phyloP scores from a whole-genome alignment of 176 grass and related monocot species.

The Cocos nucifera region DNA sequence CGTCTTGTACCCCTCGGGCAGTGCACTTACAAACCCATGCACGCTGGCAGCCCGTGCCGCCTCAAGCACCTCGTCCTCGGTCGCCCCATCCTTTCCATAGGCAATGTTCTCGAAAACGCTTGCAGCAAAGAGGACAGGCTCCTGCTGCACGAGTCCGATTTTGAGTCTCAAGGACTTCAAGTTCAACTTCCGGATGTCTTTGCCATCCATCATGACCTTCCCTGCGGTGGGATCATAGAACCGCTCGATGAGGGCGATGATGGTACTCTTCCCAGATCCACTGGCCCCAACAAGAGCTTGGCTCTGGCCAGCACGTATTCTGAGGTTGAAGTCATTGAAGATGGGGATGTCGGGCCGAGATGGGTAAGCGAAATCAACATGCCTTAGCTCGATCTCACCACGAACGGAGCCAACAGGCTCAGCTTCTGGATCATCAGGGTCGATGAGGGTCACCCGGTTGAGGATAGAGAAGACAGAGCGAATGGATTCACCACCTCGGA shows the following conservation, averaged over 20 bases:
- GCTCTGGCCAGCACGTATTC: conserved; percentile 72
- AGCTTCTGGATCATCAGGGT: conserved; percentile 71
- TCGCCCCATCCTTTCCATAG: conserved; percentile 71
- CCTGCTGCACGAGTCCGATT: conserved; percentile 91
- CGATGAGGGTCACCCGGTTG: conserved; percentile 61
- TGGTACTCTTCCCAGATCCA: conserved; percentile 89
- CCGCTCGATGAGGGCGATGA: conserved; percentile 75
- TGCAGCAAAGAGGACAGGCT: conserved; percentile 72
- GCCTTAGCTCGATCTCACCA: conserved; percentile 83
- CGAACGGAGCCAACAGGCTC: conserved; percentile 52
- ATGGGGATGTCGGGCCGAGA: conserved; percentile 65
- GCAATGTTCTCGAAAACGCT: conserved; percentile 97
- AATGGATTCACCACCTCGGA: conserved; percentile 77
- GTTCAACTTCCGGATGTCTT: conserved; percentile 66
- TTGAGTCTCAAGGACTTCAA: conserved; percentile 67
- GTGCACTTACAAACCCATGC: conserved; percentile 64
- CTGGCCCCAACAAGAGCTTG: conserved; percentile 84
- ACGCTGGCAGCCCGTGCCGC: conserved; percentile 74
- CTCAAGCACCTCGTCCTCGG: conserved; percentile 58
- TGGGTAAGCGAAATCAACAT: conserved; percentile 74
- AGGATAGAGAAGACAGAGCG: conserved; percentile 83
- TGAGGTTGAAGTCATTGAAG: conserved; percentile 97
- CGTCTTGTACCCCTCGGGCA: conserved; percentile 66
- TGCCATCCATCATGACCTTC: conserved; percentile 76
- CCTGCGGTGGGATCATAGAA: conserved; percentile 76